Base-by-base conservation (phyloP, 1,139 yeast genomes). In the Taphrina pruni region DNA sequence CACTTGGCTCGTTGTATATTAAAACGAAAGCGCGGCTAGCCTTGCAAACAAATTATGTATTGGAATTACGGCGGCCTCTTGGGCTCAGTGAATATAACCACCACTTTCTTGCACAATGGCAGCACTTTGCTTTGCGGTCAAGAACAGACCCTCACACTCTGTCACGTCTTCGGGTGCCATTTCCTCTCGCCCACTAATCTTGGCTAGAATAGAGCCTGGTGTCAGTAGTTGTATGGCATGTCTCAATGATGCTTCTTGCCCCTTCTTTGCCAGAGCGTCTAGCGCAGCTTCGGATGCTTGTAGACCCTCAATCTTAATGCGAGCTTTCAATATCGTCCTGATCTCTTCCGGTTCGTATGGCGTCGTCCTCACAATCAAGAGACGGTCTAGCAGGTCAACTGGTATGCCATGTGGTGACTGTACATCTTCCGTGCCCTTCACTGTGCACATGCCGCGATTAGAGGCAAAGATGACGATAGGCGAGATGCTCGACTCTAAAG, bases 361-460 rank as follows among this genome's bases (percentile, higher is more conserved):
- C 71, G 90, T 82, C 6, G 99, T 94, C 79, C 96, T 88, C 66
- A 95, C 94, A 77, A 94, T 95, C 74, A 94, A 84, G 72, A 94
- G 82, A 74, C 99, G 84, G 79, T 94, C 99, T 70, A 93, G 85
- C 77, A 94, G 84, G 81, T 94, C 99, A 1, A 97, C 90, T 50
- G 99, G 99, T 73, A 95, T 86, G 64, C 99, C 99, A 77, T 95
- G 99, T 36, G 99, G 97, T 20, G 97, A 89, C 73, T 86, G 85
- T 70, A 89, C 85, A 73, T 89, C 96, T 52, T 90, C 97, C 7
- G 97, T 88, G 60, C 99, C 99, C 76, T 95, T 86, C 57, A 94
- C 89, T 0, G 94, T 86, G 17, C 97, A 90, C 82, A 89, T 81
- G 71, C 99, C 99, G 79, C 98, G 86, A 80, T 94, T 94, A 9